Evolutionary conservation across 768 basidiomycete genomes (phyloP).

Genomic region (Exsudoporus frostii): DNA sequence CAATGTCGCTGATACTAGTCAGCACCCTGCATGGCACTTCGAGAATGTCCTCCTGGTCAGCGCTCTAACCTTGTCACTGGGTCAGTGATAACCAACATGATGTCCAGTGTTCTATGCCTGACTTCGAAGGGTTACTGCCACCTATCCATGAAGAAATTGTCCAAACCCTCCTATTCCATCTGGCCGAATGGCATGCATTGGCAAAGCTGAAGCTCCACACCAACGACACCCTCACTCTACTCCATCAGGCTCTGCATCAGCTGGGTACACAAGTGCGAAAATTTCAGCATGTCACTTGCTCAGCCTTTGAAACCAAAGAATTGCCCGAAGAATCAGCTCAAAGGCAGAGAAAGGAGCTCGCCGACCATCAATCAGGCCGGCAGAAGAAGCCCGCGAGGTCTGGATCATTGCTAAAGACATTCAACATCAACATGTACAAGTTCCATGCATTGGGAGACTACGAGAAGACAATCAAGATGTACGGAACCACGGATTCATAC

Average conservation of each 20-base stretch:
- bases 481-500: too few relatives aligned
- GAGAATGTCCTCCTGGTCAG: slow-evolving; percentile 14
- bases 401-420: too few relatives aligned
- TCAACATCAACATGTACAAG: too few relatives aligned
- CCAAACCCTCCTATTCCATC: slow-evolving; percentile 19
- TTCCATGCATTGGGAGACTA: too few relatives aligned
- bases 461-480: too few relatives aligned
- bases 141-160: slow-evolving; percentile 21
- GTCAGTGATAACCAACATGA: background rate
- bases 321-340: background rate
- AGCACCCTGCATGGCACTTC: slow-evolving; percentile 17
- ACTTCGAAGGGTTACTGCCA: slow-evolving; percentile 38
- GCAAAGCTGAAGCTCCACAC: background rate
- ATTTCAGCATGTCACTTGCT: background rate
- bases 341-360: background rate
- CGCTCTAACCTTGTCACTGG: background rate
- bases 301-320: background rate
- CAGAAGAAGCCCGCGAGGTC: too few relatives aligned
- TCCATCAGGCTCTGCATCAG: background rate
- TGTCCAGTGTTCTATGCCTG: slow-evolving; percentile 35
- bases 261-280: background rate
- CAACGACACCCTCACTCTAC: background rate
- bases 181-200: slow-evolving; percentile 17
- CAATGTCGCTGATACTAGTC: slow-evolving; percentile 39
- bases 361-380: slow-evolving; percentile 11